Percentiles rank a stretch among this genome's conserved stretches.
Conservation (phyloP, 169 alveolate genomes). For the Eimeria tenella region DNA sequence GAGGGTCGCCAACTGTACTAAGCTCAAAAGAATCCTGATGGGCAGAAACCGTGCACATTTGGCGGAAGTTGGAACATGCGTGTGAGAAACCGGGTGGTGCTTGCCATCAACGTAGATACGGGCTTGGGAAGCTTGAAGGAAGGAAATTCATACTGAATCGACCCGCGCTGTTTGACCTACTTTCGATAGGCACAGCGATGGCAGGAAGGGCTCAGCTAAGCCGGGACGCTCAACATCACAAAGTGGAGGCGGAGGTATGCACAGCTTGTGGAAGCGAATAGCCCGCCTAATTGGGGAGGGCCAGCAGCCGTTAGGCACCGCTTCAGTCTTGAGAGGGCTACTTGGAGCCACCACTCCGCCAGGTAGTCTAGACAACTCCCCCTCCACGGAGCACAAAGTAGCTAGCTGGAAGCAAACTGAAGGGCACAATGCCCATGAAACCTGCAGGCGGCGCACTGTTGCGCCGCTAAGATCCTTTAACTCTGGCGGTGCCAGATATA, state of each 20-base stretch:
- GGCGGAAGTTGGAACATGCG: too few species aligned
- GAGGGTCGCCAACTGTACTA: not conserved
- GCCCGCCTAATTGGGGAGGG: conserved; percentile 70
- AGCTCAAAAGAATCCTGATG: conserved; percentile 60
- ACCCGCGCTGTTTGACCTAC: not conserved
- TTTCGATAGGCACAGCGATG: conserved; percentile 32
- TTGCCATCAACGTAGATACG: too few species aligned
- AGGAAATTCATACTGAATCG: too few species aligned
- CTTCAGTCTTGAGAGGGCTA: conserved; percentile 5
- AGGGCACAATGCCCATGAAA: conserved; percentile 61
- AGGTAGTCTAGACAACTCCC: conserved; percentile 42
- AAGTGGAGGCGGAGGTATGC: conserved; percentile 71
- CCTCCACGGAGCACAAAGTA: conserved; percentile 44
- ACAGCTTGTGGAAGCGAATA: conserved; percentile 41
- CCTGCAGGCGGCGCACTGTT: conserved; percentile 43
- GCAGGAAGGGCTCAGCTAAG: conserved; percentile 59
- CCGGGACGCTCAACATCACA: conserved; percentile 61
- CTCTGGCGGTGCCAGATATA: conserved; percentile 29
- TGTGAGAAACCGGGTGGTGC: too few species aligned
- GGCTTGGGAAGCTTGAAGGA: too few species aligned
- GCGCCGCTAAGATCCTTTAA: conserved; percentile 61
- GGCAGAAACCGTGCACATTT: not conserved
- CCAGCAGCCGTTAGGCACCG: conserved; percentile 72
- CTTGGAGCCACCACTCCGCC: conserved; percentile 5
- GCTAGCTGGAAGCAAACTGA: conserved; percentile 73